A percentile compares a stretch with the other conserved stretches of the same genome.
Conservation (phyloP, 2,329 filamentous ascomycete genomes). For the Colletotrichum sp. region DNA sequence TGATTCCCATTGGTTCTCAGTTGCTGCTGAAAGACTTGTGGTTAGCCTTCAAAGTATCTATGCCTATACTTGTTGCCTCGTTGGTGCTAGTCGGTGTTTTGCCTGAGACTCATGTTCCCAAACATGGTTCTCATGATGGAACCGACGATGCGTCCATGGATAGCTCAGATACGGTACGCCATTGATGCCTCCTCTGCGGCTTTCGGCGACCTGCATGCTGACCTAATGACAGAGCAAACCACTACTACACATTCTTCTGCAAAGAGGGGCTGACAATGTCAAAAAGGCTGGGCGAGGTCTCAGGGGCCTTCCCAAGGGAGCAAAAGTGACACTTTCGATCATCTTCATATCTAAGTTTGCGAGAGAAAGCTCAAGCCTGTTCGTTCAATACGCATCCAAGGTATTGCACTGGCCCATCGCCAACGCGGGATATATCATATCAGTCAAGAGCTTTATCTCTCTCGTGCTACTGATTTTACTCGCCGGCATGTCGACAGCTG, state of each 20-base stretch:
- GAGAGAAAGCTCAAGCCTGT: neutral
- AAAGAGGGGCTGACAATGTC: neutral
- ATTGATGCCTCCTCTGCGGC: rapidly evolving
- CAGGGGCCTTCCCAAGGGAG: neutral
- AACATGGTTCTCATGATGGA: neutral
- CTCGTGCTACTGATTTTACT: neutral
- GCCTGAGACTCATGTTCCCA: neutral
- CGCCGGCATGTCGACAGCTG: neutral
- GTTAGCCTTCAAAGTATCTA: neutral
- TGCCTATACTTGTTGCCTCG: neutral
- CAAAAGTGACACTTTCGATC: neutral
- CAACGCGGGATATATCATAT: neutral
- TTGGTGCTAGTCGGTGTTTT: neutral
- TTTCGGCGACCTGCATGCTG: neutral
- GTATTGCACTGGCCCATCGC: neutral
- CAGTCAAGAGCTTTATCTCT: neutral
- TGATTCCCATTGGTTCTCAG: neutral
- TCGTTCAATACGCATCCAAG: neutral
- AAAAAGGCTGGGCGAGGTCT: neutral
- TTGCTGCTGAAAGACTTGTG: neutral
- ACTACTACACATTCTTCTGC: neutral
- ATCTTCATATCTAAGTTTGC: neutral
- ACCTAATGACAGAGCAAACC: neutral
- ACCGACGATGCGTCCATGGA: neutral
- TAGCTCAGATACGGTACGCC: neutral